Conservation (phyloP, 768 basidiomycete species). For the Lactarius quietus region DNA sequence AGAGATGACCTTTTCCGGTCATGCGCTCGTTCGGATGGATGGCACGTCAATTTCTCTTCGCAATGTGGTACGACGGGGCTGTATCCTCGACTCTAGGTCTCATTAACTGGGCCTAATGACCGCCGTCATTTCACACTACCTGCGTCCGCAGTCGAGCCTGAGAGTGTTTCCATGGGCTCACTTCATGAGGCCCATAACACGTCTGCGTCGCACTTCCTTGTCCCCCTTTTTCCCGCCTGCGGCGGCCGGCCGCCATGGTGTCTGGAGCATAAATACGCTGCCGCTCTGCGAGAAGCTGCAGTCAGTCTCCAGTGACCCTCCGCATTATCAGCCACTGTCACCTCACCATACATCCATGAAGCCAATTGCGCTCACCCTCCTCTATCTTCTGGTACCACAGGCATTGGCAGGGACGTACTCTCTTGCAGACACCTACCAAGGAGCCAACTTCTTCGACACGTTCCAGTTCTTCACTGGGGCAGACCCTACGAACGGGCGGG, state of each 20-base stretch:
- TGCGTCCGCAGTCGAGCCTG: background rate
- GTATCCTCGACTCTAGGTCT: background rate
- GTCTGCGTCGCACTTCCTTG: background rate
- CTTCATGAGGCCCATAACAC: background rate
- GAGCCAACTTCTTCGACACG: conserved; percentile 10
- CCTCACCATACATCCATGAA: conserved; percentile 3
- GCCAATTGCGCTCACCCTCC: background rate
- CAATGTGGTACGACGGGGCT: background rate
- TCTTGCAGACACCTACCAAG: conserved; percentile 17
- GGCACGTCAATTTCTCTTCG: background rate
- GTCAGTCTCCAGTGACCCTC: background rate
- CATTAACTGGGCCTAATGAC: background rate
- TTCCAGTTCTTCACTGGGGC: conserved; percentile 20
- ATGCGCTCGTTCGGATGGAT: background rate
- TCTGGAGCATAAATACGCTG: conserved; percentile 1
- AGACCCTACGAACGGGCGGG: conserved; percentile 23
- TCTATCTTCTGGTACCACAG: background rate
- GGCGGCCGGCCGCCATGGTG: too few relatives aligned
- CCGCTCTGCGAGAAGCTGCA: background rate
- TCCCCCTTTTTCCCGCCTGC: background rate
- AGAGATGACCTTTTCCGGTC: background rate
- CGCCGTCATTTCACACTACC: background rate
- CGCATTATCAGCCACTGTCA: background rate
- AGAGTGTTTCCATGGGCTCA: background rate
- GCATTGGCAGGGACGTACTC: conserved; percentile 3